phyloP scores from a whole-genome alignment of 2,329 filamentous ascomycete genomes.

The Graphilbum sp. region DNA sequence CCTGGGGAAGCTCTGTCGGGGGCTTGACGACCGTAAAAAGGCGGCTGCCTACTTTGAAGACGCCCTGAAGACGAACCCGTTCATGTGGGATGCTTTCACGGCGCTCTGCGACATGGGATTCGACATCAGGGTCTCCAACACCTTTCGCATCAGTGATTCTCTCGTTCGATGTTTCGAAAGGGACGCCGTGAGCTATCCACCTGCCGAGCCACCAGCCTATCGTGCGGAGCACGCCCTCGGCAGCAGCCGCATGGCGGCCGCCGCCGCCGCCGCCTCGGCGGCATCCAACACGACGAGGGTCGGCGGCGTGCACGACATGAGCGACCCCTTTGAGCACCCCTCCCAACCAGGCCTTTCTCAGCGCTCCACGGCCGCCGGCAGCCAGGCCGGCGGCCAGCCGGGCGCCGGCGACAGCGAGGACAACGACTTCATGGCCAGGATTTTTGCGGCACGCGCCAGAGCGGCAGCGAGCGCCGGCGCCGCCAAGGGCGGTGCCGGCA shows the following conservation, averaged over 20 bases:
- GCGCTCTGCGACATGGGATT: slow-evolving; percentile 78
- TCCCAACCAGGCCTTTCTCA: too few species aligned
- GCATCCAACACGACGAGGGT: not conserved
- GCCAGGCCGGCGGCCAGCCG: not conserved
- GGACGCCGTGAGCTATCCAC: slow-evolving; percentile 9
- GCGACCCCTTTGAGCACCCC: slow-evolving; percentile 37
- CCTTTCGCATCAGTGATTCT: slow-evolving; percentile 58
- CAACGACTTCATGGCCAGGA: slow-evolving; percentile 40
- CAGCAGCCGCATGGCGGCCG: not conserved
- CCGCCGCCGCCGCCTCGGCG: not conserved
- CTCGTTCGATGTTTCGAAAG: slow-evolving; percentile 31
- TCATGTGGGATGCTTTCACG: slow-evolving; percentile 96
- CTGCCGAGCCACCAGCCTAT: slow-evolving; percentile 22
- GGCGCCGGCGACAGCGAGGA: slow-evolving; percentile 22
- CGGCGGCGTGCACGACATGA: slow-evolving; percentile 17
- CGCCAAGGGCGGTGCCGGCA: slow-evolving; percentile 16
- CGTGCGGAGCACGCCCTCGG: slow-evolving; percentile 13
- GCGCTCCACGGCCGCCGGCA: too few species aligned
- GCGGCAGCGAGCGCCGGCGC: slow-evolving; percentile 13
- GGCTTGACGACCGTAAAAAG: slow-evolving; percentile 66
- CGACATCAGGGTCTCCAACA: slow-evolving; percentile 64
- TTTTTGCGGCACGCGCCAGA: slow-evolving; percentile 33
- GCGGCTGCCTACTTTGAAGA: slow-evolving; percentile 80
- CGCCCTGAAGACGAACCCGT: slow-evolving; percentile 74
- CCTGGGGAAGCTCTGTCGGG: slow-evolving; percentile 73